Evolutionary conservation across 2,329 filamentous ascomycete genomes (phyloP).

Genomic region (Diplodia intermedia): DNA sequence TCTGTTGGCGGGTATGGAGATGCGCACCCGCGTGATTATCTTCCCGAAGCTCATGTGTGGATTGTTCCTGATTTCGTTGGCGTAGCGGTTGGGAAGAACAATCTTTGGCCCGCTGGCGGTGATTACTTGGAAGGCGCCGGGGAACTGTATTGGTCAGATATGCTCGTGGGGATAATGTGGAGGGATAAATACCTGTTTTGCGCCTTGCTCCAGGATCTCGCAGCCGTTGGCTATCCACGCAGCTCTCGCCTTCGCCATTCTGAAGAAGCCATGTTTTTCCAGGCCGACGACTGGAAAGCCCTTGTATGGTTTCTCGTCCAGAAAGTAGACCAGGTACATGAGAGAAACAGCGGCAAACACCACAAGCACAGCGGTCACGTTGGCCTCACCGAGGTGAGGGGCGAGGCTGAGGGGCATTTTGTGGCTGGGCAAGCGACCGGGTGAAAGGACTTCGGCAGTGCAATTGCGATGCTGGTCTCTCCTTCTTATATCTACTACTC

Average conservation of each 20-base stretch:
- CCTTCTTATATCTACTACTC: background rate
- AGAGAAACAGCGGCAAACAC: background rate
- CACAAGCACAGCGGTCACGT: background rate
- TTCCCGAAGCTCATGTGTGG: conserved; percentile 15
- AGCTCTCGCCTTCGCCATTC: conserved; percentile 10
- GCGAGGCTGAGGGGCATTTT: conserved; percentile 1
- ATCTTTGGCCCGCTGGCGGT: conserved; percentile 21
- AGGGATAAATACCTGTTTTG: conserved; percentile 5
- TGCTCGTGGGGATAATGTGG: too few species aligned
- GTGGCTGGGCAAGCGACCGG: background rate
- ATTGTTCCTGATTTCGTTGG: conserved; percentile 27
- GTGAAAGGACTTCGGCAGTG: background rate
- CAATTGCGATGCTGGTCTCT: background rate
- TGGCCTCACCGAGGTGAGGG: background rate
- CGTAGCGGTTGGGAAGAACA: conserved; percentile 22
- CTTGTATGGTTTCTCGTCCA: background rate
- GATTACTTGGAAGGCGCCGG: conserved; percentile 12
- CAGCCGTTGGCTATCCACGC: conserved; percentile 19
- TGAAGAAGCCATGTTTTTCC: conserved; percentile 7
- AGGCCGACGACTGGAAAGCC: conserved; percentile 12
- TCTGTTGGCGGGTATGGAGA: background rate
- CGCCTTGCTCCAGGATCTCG: background rate
- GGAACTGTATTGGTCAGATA: background rate
- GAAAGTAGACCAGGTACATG: background rate
- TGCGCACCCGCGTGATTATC: conserved; percentile 3